Conservation (phyloP, 345 rosid species). For the Populus alba region DNA sequence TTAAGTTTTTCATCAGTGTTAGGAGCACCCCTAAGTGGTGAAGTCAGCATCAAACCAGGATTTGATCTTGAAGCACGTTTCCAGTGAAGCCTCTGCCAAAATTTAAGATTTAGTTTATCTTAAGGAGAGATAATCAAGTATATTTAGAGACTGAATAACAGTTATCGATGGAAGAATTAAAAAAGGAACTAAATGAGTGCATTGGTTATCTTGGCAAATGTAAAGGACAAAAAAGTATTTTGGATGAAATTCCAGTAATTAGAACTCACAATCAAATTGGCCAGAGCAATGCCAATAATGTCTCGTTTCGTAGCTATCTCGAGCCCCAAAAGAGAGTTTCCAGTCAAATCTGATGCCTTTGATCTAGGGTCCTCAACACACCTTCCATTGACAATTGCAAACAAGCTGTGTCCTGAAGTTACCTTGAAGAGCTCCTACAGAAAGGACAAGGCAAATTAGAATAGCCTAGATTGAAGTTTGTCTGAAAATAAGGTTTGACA, state of each 20-base stretch:
- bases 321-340: conserved; percentile 69
- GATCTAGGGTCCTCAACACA: conserved; percentile 87
- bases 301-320: conserved; percentile 81
- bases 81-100: conserved; percentile 87
- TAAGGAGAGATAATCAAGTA: background rate
- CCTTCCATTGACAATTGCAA: conserved; percentile 74
- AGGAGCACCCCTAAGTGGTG: conserved; percentile 71
- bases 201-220: background rate
- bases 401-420: conserved; percentile 80
- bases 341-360: conserved; percentile 86
- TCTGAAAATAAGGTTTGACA: background rate
- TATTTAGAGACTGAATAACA: background rate
- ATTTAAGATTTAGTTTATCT: conserved; percentile 1
- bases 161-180: background rate
- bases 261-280: conserved; percentile 81
- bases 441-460: conserved; percentile 8
- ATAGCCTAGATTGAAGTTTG: background rate
- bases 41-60: conserved; percentile 80
- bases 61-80: conserved; percentile 78
- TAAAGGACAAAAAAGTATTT: background rate
- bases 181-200: background rate
- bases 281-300: conserved; percentile 87
- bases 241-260: conserved; percentile 1
- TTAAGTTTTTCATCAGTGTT: conserved; percentile 35
- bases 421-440: conserved; percentile 75